Evolutionary conservation across 2,329 filamentous ascomycete species (phyloP).

Genomic region (Cryphonectria radicalis): DNA sequence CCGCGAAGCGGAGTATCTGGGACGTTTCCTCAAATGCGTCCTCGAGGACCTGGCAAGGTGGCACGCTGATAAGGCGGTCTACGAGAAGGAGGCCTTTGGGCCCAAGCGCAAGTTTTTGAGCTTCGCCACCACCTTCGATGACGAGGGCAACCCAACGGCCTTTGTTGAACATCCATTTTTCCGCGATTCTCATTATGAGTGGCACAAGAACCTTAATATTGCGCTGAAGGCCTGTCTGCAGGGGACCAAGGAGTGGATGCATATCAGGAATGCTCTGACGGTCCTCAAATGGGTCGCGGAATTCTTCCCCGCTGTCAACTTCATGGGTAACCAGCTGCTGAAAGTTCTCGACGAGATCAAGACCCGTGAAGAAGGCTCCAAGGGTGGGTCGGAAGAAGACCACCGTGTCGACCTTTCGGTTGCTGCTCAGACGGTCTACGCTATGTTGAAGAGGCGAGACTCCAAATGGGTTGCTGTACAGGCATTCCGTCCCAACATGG

Average conservation of each 20-base stretch:
- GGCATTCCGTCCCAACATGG: conserved; percentile 69
- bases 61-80: conserved; percentile 77
- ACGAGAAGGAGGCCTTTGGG: conserved; percentile 82
- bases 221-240: conserved; percentile 83
- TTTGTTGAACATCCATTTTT: conserved; percentile 87
- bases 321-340: conserved; percentile 74
- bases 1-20: conserved; percentile 90
- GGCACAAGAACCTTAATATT: conserved; percentile 81
- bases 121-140: conserved; percentile 75
- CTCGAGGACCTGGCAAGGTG: conserved; percentile 80
- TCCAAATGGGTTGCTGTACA: conserved; percentile 75
- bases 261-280: conserved; percentile 93
- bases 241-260: conserved; percentile 85
- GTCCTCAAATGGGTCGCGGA: conserved; percentile 81
- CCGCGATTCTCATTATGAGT: conserved; percentile 82
- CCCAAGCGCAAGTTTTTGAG: conserved; percentile 64
- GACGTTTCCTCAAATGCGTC: conserved; percentile 83
- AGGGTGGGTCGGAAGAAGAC: conserved; percentile 51
- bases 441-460: conserved; percentile 69
- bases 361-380: conserved; percentile 60
- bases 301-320: conserved; percentile 86
- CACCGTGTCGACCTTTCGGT: conserved; percentile 75
- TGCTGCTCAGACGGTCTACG: conserved; percentile 72
- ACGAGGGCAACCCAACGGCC: conserved; percentile 69
- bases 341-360: conserved; percentile 69